Evolutionary conservation across 257 asterid genomes (phyloP).

Genomic region (Buddleja alternifolia): DNA sequence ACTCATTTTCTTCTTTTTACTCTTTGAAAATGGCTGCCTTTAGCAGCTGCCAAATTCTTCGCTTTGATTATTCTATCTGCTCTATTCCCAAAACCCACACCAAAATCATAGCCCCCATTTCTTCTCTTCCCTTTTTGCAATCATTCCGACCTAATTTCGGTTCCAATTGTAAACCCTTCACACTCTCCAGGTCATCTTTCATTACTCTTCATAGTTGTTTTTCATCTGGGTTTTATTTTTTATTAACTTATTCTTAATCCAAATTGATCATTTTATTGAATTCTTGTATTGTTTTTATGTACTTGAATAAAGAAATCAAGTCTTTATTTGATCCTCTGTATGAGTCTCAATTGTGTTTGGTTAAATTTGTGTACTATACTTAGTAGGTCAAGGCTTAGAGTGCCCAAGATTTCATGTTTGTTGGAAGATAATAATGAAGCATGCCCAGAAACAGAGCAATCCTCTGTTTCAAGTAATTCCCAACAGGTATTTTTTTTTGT

Average conservation of each 20-base stretch:
- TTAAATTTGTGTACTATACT: constrained; percentile 13
- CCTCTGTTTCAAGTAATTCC: constrained; percentile 45
- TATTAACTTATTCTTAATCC: not conserved
- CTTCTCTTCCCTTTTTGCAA: constrained; percentile 30
- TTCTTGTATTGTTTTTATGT: not conserved
- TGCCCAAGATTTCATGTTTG: constrained; percentile 51
- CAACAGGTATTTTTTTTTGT: constrained; percentile 39
- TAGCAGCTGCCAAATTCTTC: constrained; percentile 30
- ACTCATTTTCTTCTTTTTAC: constrained; percentile 1
- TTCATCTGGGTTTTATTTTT: constrained; percentile 20
- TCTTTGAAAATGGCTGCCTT: constrained; percentile 40
- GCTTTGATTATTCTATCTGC: constrained; percentile 17
- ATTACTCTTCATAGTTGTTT: not conserved
- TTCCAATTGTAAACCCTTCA: constrained; percentile 16
- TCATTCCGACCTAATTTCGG: constrained; percentile 32
- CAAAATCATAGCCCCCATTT: constrained; percentile 27
- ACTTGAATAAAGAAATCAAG: not conserved
- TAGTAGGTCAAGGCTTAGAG: constrained; percentile 48
- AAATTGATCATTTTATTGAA: not conserved
- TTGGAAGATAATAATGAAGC: constrained; percentile 47
- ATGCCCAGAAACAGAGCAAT: constrained; percentile 35
- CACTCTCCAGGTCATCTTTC: constrained; percentile 41
- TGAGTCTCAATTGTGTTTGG: constrained; percentile 1
- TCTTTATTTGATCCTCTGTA: not conserved
- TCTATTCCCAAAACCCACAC: constrained; percentile 21